Percentiles rank a stretch among this genome's conserved stretches.
Conservation (phyloP, 1,139 yeast species). For the Suzukiozyma palmioleophila region DNA sequence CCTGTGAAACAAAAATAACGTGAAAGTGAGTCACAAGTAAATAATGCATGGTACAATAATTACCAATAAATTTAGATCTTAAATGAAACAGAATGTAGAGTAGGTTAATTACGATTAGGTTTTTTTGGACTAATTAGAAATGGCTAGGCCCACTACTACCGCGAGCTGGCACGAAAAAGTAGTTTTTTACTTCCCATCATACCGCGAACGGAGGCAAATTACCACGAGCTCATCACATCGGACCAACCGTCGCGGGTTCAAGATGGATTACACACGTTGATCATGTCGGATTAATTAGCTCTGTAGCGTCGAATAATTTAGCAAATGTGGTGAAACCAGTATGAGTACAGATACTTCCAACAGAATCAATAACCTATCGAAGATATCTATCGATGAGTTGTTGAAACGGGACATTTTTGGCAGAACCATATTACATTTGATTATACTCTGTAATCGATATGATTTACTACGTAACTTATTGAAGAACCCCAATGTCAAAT, state of each 20-base stretch:
- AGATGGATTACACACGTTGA: neutral
- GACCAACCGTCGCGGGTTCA: neutral
- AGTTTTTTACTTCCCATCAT: too few relatives aligned
- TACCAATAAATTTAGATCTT: too few relatives aligned
- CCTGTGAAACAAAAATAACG: too few relatives aligned
- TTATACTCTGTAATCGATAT: constrained; percentile 48
- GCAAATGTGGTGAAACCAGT: constrained; percentile 15
- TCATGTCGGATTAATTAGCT: neutral
- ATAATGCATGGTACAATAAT: too few relatives aligned
- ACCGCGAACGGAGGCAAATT: neutral
- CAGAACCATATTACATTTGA: constrained; percentile 58
- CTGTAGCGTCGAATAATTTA: neutral
- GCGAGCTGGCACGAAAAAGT: too few relatives aligned
- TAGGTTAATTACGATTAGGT: too few relatives aligned
- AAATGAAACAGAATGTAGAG: too few relatives aligned
- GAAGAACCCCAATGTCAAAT: constrained; percentile 37
- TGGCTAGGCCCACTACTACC: too few relatives aligned
- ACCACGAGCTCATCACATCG: neutral
- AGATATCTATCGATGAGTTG: constrained; percentile 40
- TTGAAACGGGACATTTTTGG: constrained; percentile 67
- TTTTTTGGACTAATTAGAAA: too few relatives aligned
- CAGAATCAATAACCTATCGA: constrained; percentile 16
- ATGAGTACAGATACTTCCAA: constrained; percentile 11
- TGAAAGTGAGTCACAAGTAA: neutral
- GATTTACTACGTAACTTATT: constrained; percentile 46